A percentile compares a stretch with the other conserved stretches of the same genome.
Evolutionary conservation across 1,284 basidiomycete genomes (phyloP).

Genomic region (Leccinum pachyderme): DNA sequence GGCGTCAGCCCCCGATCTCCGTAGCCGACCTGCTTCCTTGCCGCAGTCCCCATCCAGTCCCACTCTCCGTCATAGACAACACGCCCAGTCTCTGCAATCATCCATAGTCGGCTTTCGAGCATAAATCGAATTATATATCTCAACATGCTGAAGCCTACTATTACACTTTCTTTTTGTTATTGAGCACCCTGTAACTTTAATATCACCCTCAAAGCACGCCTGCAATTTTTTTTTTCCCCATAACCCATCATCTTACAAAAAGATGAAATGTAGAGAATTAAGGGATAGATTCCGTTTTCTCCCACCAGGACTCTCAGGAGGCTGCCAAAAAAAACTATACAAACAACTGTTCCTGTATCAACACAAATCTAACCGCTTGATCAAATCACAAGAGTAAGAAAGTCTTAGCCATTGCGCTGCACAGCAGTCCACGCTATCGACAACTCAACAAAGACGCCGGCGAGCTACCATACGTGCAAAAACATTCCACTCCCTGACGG

Average conservation of each 20-base stretch:
- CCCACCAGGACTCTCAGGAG: conserved; percentile 2
- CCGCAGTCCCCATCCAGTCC: conserved; percentile 10
- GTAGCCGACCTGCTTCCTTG: conserved; percentile 6
- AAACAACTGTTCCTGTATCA: conserved; percentile 1
- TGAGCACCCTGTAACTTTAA: conserved; percentile 27
- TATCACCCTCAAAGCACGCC: neutral
- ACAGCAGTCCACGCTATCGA: conserved; percentile 14
- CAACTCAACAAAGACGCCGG: conserved; percentile 8
- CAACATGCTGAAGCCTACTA: conserved; percentile 8
- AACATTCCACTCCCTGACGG: conserved; percentile 17
- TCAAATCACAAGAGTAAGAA: conserved; percentile 7
- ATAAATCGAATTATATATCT: conserved; percentile 24
- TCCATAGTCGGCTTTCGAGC: conserved; percentile 15
- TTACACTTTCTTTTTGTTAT: conserved; percentile 19
- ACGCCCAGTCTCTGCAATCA: conserved; percentile 13
- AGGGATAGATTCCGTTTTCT: conserved; percentile 9
- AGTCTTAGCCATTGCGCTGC: conserved; percentile 10
- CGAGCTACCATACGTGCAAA: conserved; percentile 17
- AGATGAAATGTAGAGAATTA: neutral
- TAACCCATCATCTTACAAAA: neutral
- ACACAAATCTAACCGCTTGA: conserved; percentile 16
- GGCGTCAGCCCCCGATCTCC: conserved; percentile 30
- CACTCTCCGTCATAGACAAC: conserved; percentile 8
- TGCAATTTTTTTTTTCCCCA: neutral
- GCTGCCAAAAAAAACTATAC: conserved; percentile 10